A percentile compares a stretch with the other conserved stretches of the same genome.
Evolutionary conservation across 2,329 filamentous ascomycete genomes (phyloP).

Genomic region (Colletotrichum australisinense): DNA sequence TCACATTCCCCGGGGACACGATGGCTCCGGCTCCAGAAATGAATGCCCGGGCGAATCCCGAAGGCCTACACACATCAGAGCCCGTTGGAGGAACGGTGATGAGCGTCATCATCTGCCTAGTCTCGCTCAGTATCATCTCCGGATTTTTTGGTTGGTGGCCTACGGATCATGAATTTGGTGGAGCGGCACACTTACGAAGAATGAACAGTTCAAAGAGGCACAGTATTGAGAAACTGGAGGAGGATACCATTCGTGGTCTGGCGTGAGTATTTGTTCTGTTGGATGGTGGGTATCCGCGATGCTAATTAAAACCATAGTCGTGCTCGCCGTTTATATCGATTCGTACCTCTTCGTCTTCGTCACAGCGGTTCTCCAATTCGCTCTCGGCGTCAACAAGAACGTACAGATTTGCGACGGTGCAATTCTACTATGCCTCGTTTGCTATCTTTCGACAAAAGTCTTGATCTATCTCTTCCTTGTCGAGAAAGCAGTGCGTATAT

Average conservation of each 20-base stretch:
- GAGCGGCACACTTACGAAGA: conserved; percentile 19
- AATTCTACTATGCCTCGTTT: conserved; percentile 70
- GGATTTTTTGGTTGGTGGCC: conserved; percentile 48
- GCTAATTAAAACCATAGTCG: conserved; percentile 53
- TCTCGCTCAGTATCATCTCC: conserved; percentile 48
- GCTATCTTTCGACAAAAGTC: conserved; percentile 73
- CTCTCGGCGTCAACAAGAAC: conserved; percentile 66
- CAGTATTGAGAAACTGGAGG: conserved; percentile 51
- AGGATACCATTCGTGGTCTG: conserved; percentile 55
- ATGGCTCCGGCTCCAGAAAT: conserved; percentile 28
- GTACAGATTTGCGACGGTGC: conserved; percentile 64
- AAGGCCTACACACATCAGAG: conserved; percentile 36
- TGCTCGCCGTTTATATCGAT: conserved; percentile 69
- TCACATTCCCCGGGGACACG: not conserved
- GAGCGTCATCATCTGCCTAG: conserved; percentile 49
- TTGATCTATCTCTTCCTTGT: conserved; percentile 74
- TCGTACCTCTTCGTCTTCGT: conserved; percentile 70
- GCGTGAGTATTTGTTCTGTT: conserved; percentile 45
- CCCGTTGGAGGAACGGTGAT: conserved; percentile 49
- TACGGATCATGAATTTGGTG: not conserved
- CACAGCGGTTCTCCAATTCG: conserved; percentile 66
- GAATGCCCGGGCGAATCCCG: conserved; percentile 1
- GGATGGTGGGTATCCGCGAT: not conserved
- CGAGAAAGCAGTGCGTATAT: conserved; percentile 66
- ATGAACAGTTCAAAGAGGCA: conserved; percentile 49